Evolutionary conservation across 1,139 yeast species (phyloP), one percentile per base, ranked within the genome.

Genomic region (Suhomyces kunorum): DNA sequence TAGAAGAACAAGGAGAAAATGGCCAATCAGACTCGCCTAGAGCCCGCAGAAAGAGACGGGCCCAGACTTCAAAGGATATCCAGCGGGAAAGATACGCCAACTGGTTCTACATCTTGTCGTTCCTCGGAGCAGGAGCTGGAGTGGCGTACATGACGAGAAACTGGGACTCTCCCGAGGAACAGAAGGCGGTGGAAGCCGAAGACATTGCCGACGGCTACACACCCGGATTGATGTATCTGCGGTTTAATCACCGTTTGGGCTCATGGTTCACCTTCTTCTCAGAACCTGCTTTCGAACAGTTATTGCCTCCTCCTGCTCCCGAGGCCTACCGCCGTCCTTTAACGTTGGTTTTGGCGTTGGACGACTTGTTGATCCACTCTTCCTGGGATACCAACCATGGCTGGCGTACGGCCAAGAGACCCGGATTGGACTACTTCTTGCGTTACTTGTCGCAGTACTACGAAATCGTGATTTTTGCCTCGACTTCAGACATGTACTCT

Each of bases 361-460:
- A 92, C 53, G 98, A 92, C 59, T 72, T 92, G 47, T 76, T 92
- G 61, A 80, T 90, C 46, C 96, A 92, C 64, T 83, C 95, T 34
- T 87, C 84, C 46, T 92, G 98, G 98, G 80, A 87, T 45, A 81
- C 89, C 51, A 81, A 87, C 63, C 77, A 83, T 59, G 98, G 98
- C 39, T 92, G 99, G 99, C 83, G 95, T 70, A 92, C 98, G 15
- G 98, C 96, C 32, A 94, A 94, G 74, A 87, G 99, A 71, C 98
- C 98, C 31, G 99, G 98, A 45, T 81, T 88, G 47, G 98, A 94
- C 66, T 94, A 94, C 73, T 92, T 92, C 70, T 72, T 92, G 62
- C 96, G 95, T 26, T 92, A 92, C 66, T 74, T 92, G 55, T 87
- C 96, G 6, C 96, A 88, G 66, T 90, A 89, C 70, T 92, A 92